These are phyloP conservation scores for Lonicera japonica DNA, from an alignment of 129 eudicot species.

Conservation along the genomic window DNA sequence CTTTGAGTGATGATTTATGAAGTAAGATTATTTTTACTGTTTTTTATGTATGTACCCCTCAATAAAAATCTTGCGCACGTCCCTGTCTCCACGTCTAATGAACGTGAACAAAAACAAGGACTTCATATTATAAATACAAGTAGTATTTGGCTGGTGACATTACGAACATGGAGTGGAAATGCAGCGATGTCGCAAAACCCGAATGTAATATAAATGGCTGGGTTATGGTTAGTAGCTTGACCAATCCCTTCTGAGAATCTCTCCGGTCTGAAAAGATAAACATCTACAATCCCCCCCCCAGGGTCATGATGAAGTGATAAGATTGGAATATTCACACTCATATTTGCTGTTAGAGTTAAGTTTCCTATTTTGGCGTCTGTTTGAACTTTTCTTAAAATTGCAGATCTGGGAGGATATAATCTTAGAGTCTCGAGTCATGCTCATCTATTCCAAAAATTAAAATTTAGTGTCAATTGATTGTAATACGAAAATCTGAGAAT, in stretches of 20 bases:
- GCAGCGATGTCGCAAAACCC: background rate
- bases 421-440: background rate
- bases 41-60: too few species aligned
- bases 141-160: too few species aligned
- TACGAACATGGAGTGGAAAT: too few species aligned
- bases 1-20: too few species aligned
- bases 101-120: too few species aligned
- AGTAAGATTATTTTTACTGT: too few species aligned
- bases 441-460: background rate
- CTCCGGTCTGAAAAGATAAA: conserved; percentile 17
- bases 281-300: conserved; percentile 24
- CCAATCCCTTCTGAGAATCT: conserved; percentile 27
- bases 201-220: conserved; percentile 20
- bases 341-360: background rate
- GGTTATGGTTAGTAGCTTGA: conserved; percentile 21
- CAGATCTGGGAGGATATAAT: background rate
- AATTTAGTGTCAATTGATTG: background rate
- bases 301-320: conserved; percentile 22
- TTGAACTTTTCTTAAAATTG: background rate
- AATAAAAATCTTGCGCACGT: too few species aligned
- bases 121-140: too few species aligned
- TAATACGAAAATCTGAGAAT: too few species aligned
- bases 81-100: too few species aligned
- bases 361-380: background rate
- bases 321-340: conserved; percentile 2